A percentile compares a stretch with the other conserved stretches of the same genome.
These are phyloP conservation scores for Colletotrichum coccodes DNA, from an alignment of 2,329 filamentous ascomycete species.

Conservation along the genomic window DNA sequence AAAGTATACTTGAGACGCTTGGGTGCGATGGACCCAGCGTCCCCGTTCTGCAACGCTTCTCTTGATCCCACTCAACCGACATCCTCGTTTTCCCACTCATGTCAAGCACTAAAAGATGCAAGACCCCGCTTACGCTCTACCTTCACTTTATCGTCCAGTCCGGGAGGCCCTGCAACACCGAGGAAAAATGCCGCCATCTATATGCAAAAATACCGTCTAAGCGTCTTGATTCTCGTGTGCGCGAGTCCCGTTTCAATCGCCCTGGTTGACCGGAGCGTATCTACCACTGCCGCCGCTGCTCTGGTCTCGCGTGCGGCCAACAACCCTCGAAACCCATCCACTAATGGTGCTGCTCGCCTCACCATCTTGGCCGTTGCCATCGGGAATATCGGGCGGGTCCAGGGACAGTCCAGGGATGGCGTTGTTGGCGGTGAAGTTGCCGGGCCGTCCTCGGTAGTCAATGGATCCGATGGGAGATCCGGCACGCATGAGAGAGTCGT, in stretches of 20 bases:
- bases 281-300: constrained; percentile 46
- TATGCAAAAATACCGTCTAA: constrained; percentile 45
- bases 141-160: constrained; percentile 14
- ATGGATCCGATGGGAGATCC: constrained; percentile 85
- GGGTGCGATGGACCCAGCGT: neutral
- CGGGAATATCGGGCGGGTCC: constrained; percentile 75
- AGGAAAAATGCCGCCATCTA: constrained; percentile 43
- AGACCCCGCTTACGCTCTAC: neutral
- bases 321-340: constrained; percentile 59
- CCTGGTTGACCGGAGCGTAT: constrained; percentile 53
- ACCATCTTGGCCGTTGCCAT: constrained; percentile 53
- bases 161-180: constrained; percentile 3
- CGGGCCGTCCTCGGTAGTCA: constrained; percentile 69
- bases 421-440: constrained; percentile 66
- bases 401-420: constrained; percentile 86
- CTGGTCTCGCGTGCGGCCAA: constrained; percentile 49
- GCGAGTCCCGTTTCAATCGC: constrained; percentile 39
- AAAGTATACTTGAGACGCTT: neutral
- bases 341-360: constrained; percentile 55
- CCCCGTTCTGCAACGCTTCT: constrained; percentile 16
- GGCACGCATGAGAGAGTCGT: constrained; percentile 81
- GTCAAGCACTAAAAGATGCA: neutral
- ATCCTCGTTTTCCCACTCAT: constrained; percentile 2
- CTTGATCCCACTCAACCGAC: neutral
- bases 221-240: constrained; percentile 13